Evolutionary conservation across 1,284 basidiomycete species (phyloP).

Genomic region (Phlebopus sp.): DNA sequence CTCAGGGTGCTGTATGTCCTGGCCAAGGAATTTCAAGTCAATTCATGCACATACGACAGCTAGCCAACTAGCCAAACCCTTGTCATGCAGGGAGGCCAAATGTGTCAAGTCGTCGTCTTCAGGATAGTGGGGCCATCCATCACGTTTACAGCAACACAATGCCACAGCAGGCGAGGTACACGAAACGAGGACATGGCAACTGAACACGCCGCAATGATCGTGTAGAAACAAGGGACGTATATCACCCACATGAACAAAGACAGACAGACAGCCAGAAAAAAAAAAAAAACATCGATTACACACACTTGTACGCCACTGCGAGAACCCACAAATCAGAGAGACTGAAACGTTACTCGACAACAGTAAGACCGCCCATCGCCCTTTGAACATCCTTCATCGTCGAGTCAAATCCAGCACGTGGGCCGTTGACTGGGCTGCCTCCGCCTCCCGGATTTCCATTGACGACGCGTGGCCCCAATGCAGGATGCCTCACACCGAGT

Average conservation of each 20-base stretch:
- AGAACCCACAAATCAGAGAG: conserved; percentile 12
- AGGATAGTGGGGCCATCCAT: no score
- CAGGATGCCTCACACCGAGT: conserved; percentile 74
- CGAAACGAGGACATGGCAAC: no score
- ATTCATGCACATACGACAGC: conserved; percentile 16
- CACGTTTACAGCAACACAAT: no score
- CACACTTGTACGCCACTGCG: conserved; percentile 14
- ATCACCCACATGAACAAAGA: conserved; percentile 12
- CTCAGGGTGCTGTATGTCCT: conserved; percentile 10
- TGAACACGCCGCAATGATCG: neutral
- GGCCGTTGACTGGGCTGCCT: conserved; percentile 17
- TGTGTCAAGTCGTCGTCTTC: no score
- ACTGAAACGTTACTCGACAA: conserved; percentile 53
- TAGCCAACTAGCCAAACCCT: conserved; percentile 20
- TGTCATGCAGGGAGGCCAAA: no score
- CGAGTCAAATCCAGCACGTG: conserved; percentile 51
- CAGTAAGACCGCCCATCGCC: conserved; percentile 69
- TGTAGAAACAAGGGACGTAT: conserved; percentile 22
- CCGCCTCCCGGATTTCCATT: conserved; percentile 35
- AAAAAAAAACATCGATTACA: conserved; percentile 21
- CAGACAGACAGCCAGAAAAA: no score
- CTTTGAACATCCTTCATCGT: conserved; percentile 72
- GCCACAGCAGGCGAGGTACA: no score
- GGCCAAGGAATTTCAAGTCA: no score
- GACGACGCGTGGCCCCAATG: conserved; percentile 57